Evolutionary conservation across 2,329 filamentous ascomycete genomes (phyloP).

Genomic region (Blastomyces parvus): DNA sequence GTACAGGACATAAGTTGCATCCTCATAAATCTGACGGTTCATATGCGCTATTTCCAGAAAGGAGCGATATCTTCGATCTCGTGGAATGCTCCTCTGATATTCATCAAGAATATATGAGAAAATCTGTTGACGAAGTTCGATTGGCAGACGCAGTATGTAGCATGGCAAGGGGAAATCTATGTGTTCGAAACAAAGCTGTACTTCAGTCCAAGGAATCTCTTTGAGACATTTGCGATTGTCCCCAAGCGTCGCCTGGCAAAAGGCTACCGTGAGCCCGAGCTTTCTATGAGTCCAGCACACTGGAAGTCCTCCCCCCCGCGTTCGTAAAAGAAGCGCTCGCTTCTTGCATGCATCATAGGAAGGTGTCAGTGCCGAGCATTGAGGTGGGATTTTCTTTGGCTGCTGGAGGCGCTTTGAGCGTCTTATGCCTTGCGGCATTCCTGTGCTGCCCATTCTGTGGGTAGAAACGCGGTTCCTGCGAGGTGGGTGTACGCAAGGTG

Average conservation of each 20-base stretch:
- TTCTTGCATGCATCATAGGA: conserved; percentile 13
- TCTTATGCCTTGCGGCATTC: neutral
- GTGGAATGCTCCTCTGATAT: conserved; percentile 10
- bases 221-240: conserved; percentile 13
- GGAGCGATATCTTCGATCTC: conserved; percentile 9
- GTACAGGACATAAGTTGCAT: conserved; percentile 11
- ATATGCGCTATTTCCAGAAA: conserved; percentile 7
- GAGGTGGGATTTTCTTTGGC: conserved; percentile 6
- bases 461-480: neutral
- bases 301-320: conserved; percentile 6
- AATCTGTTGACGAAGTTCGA: conserved; percentile 13
- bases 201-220: conserved; percentile 15
- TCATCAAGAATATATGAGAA: conserved; percentile 13
- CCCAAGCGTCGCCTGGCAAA: conserved; percentile 11
- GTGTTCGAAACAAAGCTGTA: conserved; percentile 14
- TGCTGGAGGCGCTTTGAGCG: conserved; percentile 4
- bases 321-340: conserved; percentile 5
- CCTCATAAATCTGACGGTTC: conserved; percentile 13
- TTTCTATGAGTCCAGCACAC: conserved; percentile 7
- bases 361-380: conserved; percentile 11
- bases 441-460: neutral
- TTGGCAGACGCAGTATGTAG: conserved; percentile 12
- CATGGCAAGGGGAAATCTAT: conserved; percentile 10
- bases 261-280: conserved; percentile 9
- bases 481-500: too few relatives aligned